Base-by-base conservation (phyloP, 1,139 yeast genomes). In the Candida sojae region DNA sequence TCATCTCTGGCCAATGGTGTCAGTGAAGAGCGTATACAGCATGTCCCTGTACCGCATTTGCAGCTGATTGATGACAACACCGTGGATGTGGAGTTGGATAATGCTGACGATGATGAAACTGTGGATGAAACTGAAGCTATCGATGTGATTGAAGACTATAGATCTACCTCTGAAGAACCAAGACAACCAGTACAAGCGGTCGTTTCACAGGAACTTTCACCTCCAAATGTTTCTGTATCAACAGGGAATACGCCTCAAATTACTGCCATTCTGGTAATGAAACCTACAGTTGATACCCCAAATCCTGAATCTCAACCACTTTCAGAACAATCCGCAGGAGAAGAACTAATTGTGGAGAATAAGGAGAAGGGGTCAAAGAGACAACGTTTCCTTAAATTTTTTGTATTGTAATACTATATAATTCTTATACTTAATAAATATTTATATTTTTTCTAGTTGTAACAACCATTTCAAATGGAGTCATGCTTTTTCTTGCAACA, bases 11-110 rank as follows among this genome's bases (percentile, higher is more conserved):
- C 34, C 34, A 32, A 32, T 10, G 6, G 10, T 30, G 33, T 9
- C 12, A 17, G 21, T 8, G 23, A 12, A 7, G 23, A 12, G 12
- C 36, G 8, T 6, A 33, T 12, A n/a, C 36, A 8, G 6, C 36
- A 33, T 12, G 39, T 36, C n/a, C 39, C 39, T 9, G 39, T 36
- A 12, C 39, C 39, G 5, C 39, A 36, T n/a, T 36, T 36, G 29
- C 36, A 33, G 23, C 36, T 33, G 36, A 17, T 33, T 12, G 36
- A 33, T 33, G 36, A 33, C 10, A 17, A 13, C 10, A 33, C 36
- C 10, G 39, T 36, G 11, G 39, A 36, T 23, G 39, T 36, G 11
- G 39, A 23, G 10, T n/a, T 11, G 11, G 39, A 36, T 10, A 23
- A 23, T 23, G 29, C 11, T 7, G 30, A 36, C n/a, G 39, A 36